Conservation (phyloP, 257 asterid species). For the Thymus quinquecostatus region DNA sequence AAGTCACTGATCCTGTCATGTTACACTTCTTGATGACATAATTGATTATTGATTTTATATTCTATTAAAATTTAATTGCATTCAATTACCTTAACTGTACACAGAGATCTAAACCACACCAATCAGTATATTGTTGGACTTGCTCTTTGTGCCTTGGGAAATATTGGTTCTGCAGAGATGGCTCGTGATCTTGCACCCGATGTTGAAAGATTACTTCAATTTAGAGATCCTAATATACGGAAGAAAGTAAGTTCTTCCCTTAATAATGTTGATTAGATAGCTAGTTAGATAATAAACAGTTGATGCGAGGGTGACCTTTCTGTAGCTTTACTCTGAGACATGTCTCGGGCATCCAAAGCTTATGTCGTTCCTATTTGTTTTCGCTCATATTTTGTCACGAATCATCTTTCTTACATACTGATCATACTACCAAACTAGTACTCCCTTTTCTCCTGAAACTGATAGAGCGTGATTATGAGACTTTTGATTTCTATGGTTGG, state of each 20-base stretch:
- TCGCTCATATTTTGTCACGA: neutral
- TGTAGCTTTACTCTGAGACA: neutral
- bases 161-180: slow-evolving; percentile 95
- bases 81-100: slow-evolving; percentile 50
- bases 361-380: neutral
- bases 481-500: neutral
- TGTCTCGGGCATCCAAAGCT: slow-evolving; percentile 1
- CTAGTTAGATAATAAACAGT: slow-evolving; percentile 3
- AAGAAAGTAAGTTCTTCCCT: slow-evolving; percentile 65
- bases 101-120: slow-evolving; percentile 93
- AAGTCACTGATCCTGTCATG: slow-evolving; percentile 19
- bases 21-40: slow-evolving; percentile 21
- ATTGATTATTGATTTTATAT: slow-evolving; percentile 25
- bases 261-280: neutral
- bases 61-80: slow-evolving; percentile 17
- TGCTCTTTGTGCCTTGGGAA: slow-evolving; percentile 96
- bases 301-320: neutral
- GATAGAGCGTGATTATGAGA: neutral
- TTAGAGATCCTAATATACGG: slow-evolving; percentile 93
- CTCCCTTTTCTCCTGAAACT: slow-evolving; percentile 6
- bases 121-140: slow-evolving; percentile 96
- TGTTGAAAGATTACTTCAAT: slow-evolving; percentile 86
- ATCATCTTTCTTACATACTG: neutral
- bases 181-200: slow-evolving; percentile 99
- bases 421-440: neutral